phyloP scores from a whole-genome alignment of 768 basidiomycete genomes.

The Sporobolomyces phaffii region DNA sequence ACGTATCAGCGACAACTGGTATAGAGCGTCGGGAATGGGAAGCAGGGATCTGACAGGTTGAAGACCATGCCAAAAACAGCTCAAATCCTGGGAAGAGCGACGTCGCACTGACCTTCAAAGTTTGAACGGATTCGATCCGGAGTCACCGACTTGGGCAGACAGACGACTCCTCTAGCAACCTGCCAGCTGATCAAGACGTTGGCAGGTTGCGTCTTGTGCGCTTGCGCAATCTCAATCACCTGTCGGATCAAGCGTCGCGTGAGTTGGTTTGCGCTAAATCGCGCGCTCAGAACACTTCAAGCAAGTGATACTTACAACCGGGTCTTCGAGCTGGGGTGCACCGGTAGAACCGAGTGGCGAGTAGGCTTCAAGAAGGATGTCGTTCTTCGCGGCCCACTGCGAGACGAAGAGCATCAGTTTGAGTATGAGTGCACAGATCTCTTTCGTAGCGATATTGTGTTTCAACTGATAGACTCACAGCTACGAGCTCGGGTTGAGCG shows the following conservation, averaged over 20 bases:
- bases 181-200: conserved; percentile 82
- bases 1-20: background rate
- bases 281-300: too few relatives aligned
- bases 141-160: conserved; percentile 72
- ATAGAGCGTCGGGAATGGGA: too few relatives aligned
- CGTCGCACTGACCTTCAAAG: too few relatives aligned
- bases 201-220: conserved; percentile 58
- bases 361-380: conserved; percentile 58
- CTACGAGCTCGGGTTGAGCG: conserved; percentile 57
- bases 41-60: too few relatives aligned
- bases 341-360: conserved; percentile 71
- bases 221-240: conserved; percentile 43
- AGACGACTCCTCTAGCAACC: conserved; percentile 64
- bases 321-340: conserved; percentile 55
- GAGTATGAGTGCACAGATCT: too few relatives aligned
- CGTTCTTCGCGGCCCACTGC: conserved; percentile 56
- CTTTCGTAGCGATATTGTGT: too few relatives aligned
- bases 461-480: conserved; percentile 40
- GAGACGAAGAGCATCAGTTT: background rate
- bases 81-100: too few relatives aligned
- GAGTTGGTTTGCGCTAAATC: too few relatives aligned
- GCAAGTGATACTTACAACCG: conserved; percentile 50
- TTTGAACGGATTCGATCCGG: conserved; percentile 61
- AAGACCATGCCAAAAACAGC: too few relatives aligned
- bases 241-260: background rate